Conservation (phyloP, 2,329 filamentous ascomycete species). For the Fusarium napiforme region DNA sequence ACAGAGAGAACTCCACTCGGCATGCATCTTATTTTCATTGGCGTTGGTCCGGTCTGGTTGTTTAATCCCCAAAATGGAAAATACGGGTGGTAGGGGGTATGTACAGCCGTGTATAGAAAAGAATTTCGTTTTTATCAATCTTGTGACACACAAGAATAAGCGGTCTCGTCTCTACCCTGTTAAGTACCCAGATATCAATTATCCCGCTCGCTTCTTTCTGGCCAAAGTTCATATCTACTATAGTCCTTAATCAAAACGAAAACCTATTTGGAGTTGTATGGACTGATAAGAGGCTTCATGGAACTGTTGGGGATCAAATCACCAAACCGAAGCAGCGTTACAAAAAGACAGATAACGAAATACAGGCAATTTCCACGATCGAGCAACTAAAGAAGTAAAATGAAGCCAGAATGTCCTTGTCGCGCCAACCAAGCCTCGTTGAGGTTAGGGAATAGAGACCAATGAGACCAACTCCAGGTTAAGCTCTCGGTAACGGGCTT, state of each 20-base stretch:
- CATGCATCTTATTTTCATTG: slow-evolving; percentile 33
- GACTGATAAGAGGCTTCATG: neutral
- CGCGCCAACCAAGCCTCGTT: slow-evolving; percentile 10
- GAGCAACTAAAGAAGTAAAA: neutral
- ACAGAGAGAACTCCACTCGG: slow-evolving; percentile 44
- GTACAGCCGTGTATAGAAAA: slow-evolving; percentile 29
- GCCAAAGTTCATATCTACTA: neutral
- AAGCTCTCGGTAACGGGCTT: slow-evolving; percentile 23
- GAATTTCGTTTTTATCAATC: slow-evolving; percentile 10
- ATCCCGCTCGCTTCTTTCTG: neutral
- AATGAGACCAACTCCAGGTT: slow-evolving; percentile 25
- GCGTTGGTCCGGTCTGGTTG: slow-evolving; percentile 40
- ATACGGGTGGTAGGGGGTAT: slow-evolving; percentile 3
- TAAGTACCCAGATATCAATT: neutral
- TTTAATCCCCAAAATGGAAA: slow-evolving; percentile 25
- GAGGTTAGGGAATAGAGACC: slow-evolving; percentile 1
- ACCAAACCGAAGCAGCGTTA: neutral
- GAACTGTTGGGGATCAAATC: neutral
- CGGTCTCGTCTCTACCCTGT: neutral
- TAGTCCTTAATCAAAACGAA: neutral
- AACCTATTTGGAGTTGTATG: neutral
- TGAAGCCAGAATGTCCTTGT: neutral
- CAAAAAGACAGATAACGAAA: neutral
- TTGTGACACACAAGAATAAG: neutral
- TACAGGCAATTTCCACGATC: neutral